These are phyloP conservation scores for Boletellus deceptivus DNA, from an alignment of 1,284 basidiomycete species.

Conservation along the genomic window DNA sequence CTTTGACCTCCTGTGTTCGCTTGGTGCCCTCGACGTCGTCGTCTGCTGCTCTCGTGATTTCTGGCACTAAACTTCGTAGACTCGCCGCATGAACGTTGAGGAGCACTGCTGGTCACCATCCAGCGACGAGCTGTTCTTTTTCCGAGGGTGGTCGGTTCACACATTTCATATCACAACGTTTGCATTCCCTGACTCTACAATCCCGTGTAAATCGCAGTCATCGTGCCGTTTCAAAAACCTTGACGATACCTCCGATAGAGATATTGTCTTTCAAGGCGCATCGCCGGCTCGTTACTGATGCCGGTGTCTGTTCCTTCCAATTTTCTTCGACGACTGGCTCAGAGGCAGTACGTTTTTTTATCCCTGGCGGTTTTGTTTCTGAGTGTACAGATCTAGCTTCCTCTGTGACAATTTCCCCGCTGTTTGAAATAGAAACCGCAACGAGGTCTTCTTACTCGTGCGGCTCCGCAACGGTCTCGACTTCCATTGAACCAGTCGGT, in stretches of 20 bases:
- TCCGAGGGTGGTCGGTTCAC: background rate
- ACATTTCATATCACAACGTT: background rate
- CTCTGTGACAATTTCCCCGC: background rate
- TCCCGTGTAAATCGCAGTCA: background rate
- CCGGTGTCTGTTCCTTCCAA: background rate
- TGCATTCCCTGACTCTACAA: background rate
- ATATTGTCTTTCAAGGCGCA: background rate
- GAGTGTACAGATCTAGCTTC: background rate
- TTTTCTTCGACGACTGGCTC: background rate
- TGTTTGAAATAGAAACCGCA: conserved; percentile 2
- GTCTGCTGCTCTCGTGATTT: background rate
- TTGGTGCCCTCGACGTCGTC: background rate
- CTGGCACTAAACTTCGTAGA: background rate
- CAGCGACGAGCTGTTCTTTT: background rate
- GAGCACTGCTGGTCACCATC: background rate
- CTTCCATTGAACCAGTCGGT: background rate
- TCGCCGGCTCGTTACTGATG: background rate
- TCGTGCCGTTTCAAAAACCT: too few species aligned
- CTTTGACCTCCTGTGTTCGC: background rate
- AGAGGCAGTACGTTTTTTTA: background rate
- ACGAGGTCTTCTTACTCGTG: background rate
- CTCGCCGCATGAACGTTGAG: background rate
- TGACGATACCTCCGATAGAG: background rate
- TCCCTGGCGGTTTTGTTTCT: background rate
- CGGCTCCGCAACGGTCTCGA: background rate